Conservation (phyloP, 2,329 filamentous ascomycete species). For the Diaporthe longicolla region DNA sequence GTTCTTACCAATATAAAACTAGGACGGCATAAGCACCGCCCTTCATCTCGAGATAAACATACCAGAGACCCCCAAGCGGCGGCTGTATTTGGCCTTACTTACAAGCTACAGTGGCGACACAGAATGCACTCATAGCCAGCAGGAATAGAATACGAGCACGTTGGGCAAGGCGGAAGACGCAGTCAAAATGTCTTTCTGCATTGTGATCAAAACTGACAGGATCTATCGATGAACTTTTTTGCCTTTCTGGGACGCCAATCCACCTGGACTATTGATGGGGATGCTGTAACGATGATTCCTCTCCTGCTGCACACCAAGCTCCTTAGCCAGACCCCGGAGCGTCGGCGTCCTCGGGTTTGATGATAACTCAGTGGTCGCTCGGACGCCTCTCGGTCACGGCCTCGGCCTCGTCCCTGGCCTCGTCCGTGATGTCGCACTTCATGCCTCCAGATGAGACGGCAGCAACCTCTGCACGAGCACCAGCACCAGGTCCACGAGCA, state of each 20-base stretch:
- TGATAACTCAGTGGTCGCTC: neutral
- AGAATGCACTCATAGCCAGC: no score
- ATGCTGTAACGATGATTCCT: no score
- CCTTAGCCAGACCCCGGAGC: neutral
- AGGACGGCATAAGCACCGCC: no score
- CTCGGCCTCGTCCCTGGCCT: neutral
- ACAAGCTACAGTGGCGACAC: no score
- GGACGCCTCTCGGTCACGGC: no score
- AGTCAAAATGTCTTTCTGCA: no score
- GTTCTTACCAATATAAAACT: neutral
- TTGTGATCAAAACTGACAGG: neutral
- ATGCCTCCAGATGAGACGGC: no score
- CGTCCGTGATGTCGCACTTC: no score
- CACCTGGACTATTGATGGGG: neutral
- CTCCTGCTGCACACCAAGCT: neutral
- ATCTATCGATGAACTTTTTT: neutral
- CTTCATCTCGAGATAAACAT: no score
- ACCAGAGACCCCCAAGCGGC: no score
- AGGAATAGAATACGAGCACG: neutral
- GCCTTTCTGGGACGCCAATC: neutral
- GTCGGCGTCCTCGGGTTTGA: neutral
- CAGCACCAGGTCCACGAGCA: neutral
- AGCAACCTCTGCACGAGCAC: no score
- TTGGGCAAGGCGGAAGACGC: neutral
- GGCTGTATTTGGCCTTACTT: no score